Percentiles rank a stretch among this genome's conserved stretches.
Evolutionary conservation across 208 protist species (phyloP).

Genomic region (Leptomonas pyrrhocoris): DNA sequence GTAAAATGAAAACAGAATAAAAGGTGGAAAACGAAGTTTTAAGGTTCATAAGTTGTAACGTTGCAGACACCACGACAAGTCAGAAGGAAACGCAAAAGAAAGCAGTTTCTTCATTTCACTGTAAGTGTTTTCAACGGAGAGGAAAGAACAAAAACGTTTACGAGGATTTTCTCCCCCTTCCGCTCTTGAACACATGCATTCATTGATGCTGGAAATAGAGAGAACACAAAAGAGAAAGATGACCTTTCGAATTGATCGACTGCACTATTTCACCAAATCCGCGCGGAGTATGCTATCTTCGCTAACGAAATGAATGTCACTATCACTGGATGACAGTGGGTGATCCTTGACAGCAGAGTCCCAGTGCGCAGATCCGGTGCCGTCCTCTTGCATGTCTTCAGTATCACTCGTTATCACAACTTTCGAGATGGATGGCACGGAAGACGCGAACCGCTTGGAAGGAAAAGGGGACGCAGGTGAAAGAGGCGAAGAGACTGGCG

Average conservation of each 20-base stretch:
- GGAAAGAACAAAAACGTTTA: constrained; percentile 3
- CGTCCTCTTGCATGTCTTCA: constrained; percentile 4
- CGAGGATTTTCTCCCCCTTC: neutral
- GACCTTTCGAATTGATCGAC: neutral
- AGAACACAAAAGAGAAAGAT: constrained; percentile 10
- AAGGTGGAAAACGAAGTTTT: neutral
- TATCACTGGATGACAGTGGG: constrained; percentile 30
- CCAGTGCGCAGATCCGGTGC: constrained; percentile 21
- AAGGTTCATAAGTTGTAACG: constrained; percentile 7
- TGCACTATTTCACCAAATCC: neutral
- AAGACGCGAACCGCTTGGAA: neutral
- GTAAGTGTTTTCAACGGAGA: neutral
- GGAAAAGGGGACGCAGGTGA: neutral
- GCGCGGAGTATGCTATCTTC: neutral
- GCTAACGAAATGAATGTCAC: constrained; percentile 15
- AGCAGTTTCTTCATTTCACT: neutral
- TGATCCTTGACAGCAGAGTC: constrained; percentile 9
- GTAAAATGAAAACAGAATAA: neutral
- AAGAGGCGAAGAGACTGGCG: constrained; percentile 3
- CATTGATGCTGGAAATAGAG: neutral
- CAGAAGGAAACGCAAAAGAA: constrained; percentile 3
- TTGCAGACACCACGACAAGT: constrained; percentile 3
- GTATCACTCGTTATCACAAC: constrained; percentile 23
- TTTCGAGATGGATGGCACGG: constrained; percentile 11
- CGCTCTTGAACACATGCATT: constrained; percentile 3